Evolutionary conservation across 1,139 yeast genomes (phyloP), one percentile per base, ranked within the genome.

Genomic region (Protomyces gravidus): DNA sequence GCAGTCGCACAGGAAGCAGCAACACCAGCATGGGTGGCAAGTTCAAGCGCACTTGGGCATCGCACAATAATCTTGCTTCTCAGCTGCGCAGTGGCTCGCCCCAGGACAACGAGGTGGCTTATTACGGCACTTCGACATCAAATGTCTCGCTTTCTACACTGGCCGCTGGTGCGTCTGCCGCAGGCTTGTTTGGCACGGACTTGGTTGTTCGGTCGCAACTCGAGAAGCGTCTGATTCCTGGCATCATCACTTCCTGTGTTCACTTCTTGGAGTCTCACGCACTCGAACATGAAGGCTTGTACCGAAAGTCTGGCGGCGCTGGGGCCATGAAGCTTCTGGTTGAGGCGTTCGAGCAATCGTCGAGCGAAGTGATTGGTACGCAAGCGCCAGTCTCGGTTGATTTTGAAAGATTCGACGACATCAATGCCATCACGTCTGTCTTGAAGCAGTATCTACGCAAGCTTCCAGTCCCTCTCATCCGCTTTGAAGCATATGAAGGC

Each of bases 251-350:
- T 11, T 77, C 83, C 61, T 89, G 97, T 72, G 73, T 89, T n/a
- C 75, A 76, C 40, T 95, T 86, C 67, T 89, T 92, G 53, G 96
- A 90, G 72, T 69, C 71, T 47, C 75, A 89, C 64, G 90, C 95
- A 7, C 70, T 87, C 66, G 82, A 78, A 51, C 75, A 78, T 45
- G 97, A 90, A 72, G 98, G 98, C 4, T 80, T 92, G 45, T 92
- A 92, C 73, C 79, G 98, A 67, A 86, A 90, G 65, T 86, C 95
- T 23, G 98, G 97, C 1, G 89, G 92, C 5, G 82, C 86, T 62
- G 82, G 92, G 13, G 88, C 89, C 58, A 82, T 88, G 65, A 84
- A 80, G 61, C 67, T 78, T 68, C 69, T 74, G 72, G 74, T 75
- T 66, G 74, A 73, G 61, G 71, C 73, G 61, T 79, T 79, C 67